phyloP scores from a whole-genome alignment of 164 flowering plant species.

The Malania oleifera region DNA sequence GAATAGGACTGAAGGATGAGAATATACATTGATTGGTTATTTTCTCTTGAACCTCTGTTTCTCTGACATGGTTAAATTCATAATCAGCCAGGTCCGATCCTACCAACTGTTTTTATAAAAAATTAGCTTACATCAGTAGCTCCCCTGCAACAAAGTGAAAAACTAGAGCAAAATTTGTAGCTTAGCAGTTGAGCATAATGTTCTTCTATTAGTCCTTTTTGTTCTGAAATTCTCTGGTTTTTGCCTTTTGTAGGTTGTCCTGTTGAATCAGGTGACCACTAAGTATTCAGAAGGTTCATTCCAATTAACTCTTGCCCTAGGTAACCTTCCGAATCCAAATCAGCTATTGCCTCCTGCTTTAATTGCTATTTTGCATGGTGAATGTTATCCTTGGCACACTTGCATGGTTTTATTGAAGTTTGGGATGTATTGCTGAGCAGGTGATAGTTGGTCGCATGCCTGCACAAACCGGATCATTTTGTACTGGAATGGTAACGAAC shows the following conservation, averaged over 20 bases:
- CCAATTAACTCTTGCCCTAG: constrained; percentile 84
- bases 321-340: constrained; percentile 31
- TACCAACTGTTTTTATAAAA: too few species aligned
- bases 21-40: too few species aligned
- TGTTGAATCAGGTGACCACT: constrained; percentile 82
- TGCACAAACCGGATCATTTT: constrained; percentile 86
- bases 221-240: background rate
- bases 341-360: background rate
- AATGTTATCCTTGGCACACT: background rate
- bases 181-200: too few species aligned
- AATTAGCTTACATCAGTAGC: too few species aligned
- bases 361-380: background rate
- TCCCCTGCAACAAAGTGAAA: too few species aligned
- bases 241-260: constrained; percentile 51
- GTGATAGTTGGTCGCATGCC: constrained; percentile 93
- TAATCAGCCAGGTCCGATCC: too few species aligned
- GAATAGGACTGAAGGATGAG: too few species aligned
- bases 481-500: constrained; percentile 77
- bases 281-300: constrained; percentile 75
- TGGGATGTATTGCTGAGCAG: constrained; percentile 25
- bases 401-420: background rate
- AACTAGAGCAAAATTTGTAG: too few species aligned
- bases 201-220: background rate
- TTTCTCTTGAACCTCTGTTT: too few species aligned
- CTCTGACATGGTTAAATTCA: too few species aligned